Evolutionary conservation across 2,329 filamentous ascomycete species (phyloP).

Genomic region (Xylariomycetidae sp.): DNA sequence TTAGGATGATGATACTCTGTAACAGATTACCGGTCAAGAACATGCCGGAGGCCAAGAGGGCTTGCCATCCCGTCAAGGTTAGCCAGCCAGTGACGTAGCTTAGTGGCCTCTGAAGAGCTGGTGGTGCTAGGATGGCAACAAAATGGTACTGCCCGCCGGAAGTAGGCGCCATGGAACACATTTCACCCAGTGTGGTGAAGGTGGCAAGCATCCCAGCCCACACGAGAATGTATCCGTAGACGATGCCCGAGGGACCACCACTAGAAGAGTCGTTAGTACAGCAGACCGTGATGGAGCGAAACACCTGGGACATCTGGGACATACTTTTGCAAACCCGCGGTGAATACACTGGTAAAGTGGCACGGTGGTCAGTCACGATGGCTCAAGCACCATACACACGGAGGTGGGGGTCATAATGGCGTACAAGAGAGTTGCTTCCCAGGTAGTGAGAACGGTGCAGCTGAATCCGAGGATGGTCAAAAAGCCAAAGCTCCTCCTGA

Average conservation of each 20-base stretch:
- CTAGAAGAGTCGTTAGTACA: no score
- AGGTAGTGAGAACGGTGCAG: slow-evolving; percentile 14
- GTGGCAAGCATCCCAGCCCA: slow-evolving; percentile 14
- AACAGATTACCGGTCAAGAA: slow-evolving; percentile 13
- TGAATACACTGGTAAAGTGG: neutral
- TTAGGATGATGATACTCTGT: slow-evolving; percentile 14
- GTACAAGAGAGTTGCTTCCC: slow-evolving; percentile 15
- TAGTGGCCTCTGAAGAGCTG: slow-evolving; percentile 10
- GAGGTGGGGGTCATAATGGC: neutral
- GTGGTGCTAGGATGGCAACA: slow-evolving; percentile 13
- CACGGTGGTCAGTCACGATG: neutral
- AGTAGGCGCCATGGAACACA: slow-evolving; percentile 16
- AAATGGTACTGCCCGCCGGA: slow-evolving; percentile 16
- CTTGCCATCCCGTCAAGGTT: slow-evolving; percentile 15
- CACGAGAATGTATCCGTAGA: slow-evolving; percentile 13
- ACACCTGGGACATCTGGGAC: slow-evolving; percentile 1
- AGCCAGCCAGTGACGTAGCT: slow-evolving; percentile 16
- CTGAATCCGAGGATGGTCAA: slow-evolving; percentile 16
- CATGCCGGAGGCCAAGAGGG: slow-evolving; percentile 7
- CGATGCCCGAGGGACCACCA: slow-evolving; percentile 13
- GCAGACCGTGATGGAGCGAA: slow-evolving; percentile 5
- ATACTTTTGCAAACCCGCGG: neutral
- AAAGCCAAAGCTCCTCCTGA: slow-evolving; percentile 15
- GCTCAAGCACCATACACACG: neutral
- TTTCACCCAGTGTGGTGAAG: slow-evolving; percentile 10